phyloP scores from a whole-genome alignment of 2,329 filamentous ascomycete genomes.

The Talaromyces sp. region DNA sequence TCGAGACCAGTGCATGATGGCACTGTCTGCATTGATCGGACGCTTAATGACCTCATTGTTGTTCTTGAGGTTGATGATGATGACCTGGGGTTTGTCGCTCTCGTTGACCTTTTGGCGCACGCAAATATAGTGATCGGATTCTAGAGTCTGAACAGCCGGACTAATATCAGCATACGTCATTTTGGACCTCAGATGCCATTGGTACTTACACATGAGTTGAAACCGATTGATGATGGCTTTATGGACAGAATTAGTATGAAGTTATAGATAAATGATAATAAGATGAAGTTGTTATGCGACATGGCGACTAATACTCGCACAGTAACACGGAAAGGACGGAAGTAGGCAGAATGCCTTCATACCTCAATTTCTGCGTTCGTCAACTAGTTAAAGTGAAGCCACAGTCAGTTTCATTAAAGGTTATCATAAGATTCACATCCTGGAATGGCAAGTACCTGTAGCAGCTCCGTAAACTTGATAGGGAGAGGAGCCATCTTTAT shows the following conservation, averaged over 20 bases:
- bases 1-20: constrained; percentile 97
- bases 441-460: constrained; percentile 59
- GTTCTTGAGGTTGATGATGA: constrained; percentile 97
- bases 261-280: not conserved
- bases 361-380: constrained; percentile 51
- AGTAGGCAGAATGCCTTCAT: constrained; percentile 30
- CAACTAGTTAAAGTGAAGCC: constrained; percentile 37
- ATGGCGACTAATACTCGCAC: constrained; percentile 1
- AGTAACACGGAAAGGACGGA: constrained; percentile 13
- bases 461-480: constrained; percentile 89
- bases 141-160: constrained; percentile 66
- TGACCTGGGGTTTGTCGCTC: constrained; percentile 79
- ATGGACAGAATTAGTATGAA: constrained; percentile 4
- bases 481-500: constrained; percentile 62
- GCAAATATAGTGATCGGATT: constrained; percentile 95
- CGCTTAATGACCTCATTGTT: constrained; percentile 90
- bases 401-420: constrained; percentile 28
- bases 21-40: constrained; percentile 98
- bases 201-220: constrained; percentile 73
- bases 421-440: constrained; percentile 20
- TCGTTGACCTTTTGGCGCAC: constrained; percentile 90
- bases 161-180: constrained; percentile 21
- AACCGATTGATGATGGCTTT: constrained; percentile 69
- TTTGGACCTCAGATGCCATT: not conserved
- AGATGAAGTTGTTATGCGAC: not conserved